A percentile compares a stretch with the other conserved stretches of the same genome.
Evolutionary conservation across 345 rosid species (phyloP).

Genomic region (Eucalyptus polybractea): DNA sequence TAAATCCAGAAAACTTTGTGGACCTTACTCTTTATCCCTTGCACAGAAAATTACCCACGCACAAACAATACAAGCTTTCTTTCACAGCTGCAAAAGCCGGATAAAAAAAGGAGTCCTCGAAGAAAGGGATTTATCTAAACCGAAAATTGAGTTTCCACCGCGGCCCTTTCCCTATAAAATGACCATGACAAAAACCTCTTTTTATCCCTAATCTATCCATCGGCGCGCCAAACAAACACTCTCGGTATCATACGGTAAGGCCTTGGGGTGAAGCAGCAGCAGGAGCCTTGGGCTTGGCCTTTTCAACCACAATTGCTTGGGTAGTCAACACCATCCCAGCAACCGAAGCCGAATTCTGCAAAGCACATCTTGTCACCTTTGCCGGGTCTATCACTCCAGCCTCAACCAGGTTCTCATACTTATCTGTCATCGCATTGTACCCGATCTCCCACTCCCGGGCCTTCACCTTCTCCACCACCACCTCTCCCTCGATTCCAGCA

Average conservation of each 20-base stretch:
- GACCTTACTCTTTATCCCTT: neutral
- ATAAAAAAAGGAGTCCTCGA: neutral
- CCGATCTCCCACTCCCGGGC: conserved; percentile 83
- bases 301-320: conserved; percentile 94
- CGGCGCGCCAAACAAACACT: neutral
- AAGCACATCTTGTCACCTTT: conserved; percentile 85
- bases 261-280: conserved; percentile 53
- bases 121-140: neutral
- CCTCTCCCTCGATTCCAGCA: conserved; percentile 95
- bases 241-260: conserved; percentile 23
- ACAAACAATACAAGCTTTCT: neutral
- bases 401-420: conserved; percentile 72
- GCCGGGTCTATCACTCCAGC: conserved; percentile 96
- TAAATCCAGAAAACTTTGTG: neutral
- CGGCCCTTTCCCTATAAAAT: neutral
- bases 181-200: neutral
- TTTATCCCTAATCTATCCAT: neutral
- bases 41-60: neutral
- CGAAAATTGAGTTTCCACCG: neutral
- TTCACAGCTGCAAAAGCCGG: neutral
- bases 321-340: conserved; percentile 98
- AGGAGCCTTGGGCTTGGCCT: conserved; percentile 55
- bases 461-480: conserved; percentile 78
- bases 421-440: conserved; percentile 90
- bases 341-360: conserved; percentile 91